Conservation (phyloP, 345 rosid species). For the Noccaea caerulescens region DNA sequence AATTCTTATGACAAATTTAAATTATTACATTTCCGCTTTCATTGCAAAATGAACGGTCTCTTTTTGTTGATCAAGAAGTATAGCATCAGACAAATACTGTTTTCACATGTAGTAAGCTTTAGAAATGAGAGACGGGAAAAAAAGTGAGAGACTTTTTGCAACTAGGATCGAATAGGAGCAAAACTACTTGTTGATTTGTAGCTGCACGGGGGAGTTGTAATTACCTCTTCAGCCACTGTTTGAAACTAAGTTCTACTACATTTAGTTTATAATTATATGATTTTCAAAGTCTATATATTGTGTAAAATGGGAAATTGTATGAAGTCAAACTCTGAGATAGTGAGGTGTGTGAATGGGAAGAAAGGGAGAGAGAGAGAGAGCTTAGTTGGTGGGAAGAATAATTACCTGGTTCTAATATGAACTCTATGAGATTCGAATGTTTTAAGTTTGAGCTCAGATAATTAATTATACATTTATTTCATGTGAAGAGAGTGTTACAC, state of each 20-base stretch:
- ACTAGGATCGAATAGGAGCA: neutral
- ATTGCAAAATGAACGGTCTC: neutral
- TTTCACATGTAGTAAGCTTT: neutral
- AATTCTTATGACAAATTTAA: neutral
- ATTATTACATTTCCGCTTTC: neutral
- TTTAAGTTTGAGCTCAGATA: neutral
- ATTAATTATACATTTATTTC: constrained; percentile 6
- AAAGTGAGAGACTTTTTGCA: neutral
- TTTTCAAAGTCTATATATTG: neutral
- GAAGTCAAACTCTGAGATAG: neutral
- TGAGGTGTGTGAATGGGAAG: constrained; percentile 15
- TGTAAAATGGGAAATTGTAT: neutral
- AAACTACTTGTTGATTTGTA: neutral
- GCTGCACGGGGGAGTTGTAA: neutral
- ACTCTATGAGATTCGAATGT: constrained; percentile 30
- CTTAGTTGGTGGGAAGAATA: constrained; percentile 18
- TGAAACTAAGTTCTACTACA: neutral
- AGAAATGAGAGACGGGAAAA: neutral
- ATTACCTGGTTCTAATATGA: constrained; percentile 1
- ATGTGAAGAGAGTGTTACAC: constrained; percentile 16
- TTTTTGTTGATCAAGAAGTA: neutral
- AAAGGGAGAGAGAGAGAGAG: neutral
- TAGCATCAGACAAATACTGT: neutral
- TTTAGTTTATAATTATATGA: constrained; percentile 7
- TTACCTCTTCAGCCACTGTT: neutral